Conservation (phyloP, 305 asterid genomes). For the Fraxinus nigra region DNA sequence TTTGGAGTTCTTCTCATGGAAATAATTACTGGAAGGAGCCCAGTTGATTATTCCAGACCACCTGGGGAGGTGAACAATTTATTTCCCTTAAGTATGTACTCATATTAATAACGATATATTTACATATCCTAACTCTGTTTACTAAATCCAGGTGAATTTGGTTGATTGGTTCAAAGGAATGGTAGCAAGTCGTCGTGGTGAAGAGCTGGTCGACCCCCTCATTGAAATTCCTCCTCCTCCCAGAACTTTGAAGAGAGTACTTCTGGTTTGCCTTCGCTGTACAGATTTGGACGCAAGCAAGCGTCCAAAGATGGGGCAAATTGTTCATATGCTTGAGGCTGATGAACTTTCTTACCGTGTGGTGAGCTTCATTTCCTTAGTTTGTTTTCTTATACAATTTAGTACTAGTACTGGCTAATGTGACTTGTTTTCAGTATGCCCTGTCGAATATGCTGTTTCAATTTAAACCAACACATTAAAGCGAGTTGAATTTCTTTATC, state of each 20-base stretch:
- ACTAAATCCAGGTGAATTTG: constrained; percentile 71
- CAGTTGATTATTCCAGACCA: constrained; percentile 83
- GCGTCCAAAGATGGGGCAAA: constrained; percentile 99
- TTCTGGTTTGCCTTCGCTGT: constrained; percentile 83
- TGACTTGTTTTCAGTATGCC: neutral
- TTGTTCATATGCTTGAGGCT: constrained; percentile 96
- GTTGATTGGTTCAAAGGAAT: constrained; percentile 94
- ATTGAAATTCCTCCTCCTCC: constrained; percentile 67
- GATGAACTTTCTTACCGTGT: constrained; percentile 79
- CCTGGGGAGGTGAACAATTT: constrained; percentile 70
- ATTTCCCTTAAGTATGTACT: neutral
- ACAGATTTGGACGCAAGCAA: constrained; percentile 82
- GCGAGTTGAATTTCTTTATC: neutral
- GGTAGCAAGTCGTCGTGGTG: constrained; percentile 75
- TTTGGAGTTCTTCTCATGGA: constrained; percentile 95
- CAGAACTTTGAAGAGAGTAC: constrained; percentile 71
- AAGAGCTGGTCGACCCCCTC: constrained; percentile 75
- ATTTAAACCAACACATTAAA: neutral
- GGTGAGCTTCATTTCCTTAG: constrained; percentile 35
- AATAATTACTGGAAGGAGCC: constrained; percentile 77
- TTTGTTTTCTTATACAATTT: neutral
- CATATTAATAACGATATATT: neutral
- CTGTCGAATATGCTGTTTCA: neutral
- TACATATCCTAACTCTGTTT: neutral
- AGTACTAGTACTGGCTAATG: neutral